Evolutionary conservation across 2,329 filamentous ascomycete genomes (phyloP).

Genomic region (Fusarium clavum): DNA sequence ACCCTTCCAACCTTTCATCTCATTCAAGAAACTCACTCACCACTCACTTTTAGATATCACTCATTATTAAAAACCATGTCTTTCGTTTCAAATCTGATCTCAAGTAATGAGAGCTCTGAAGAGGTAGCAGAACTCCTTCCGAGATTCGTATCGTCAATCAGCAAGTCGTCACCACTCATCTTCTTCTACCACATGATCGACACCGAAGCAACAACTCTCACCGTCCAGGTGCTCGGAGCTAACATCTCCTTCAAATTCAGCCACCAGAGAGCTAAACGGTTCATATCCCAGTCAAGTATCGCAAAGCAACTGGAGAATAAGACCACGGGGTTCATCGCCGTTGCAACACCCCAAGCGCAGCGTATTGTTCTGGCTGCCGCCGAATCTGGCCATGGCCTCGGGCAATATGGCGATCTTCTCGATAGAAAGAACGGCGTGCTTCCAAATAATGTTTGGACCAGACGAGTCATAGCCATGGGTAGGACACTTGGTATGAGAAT

Average conservation of each 20-base stretch:
- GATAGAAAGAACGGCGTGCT: slow-evolving; percentile 43
- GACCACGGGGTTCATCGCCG: slow-evolving; percentile 50
- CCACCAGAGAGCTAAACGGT: slow-evolving; percentile 41
- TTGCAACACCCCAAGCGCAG: slow-evolving; percentile 26
- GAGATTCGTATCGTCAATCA: slow-evolving; percentile 42
- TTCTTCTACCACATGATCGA: slow-evolving; percentile 52
- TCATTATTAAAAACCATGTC: background rate
- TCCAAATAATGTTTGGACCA: slow-evolving; percentile 49
- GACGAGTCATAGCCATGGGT: slow-evolving; percentile 47
- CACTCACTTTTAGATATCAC: slow-evolving; percentile 5
- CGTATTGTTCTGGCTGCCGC: slow-evolving; percentile 49
- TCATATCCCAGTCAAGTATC: slow-evolving; percentile 1
- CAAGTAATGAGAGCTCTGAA: slow-evolving; percentile 16
- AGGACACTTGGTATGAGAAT: slow-evolving; percentile 48
- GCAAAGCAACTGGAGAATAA: slow-evolving; percentile 42
- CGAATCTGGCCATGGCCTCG: slow-evolving; percentile 51
- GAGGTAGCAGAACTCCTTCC: slow-evolving; percentile 20
- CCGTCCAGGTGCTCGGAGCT: slow-evolving; percentile 49
- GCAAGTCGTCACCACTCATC: slow-evolving; percentile 24
- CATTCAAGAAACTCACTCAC: slow-evolving; percentile 9
- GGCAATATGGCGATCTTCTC: slow-evolving; percentile 47
- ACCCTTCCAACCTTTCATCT: background rate
- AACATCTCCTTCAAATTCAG: slow-evolving; percentile 48
- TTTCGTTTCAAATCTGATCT: background rate
- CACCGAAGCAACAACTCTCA: slow-evolving; percentile 38